Base-by-base conservation (phyloP, 2,329 filamentous ascomycete genomes). In the Colletotrichum magnum region DNA sequence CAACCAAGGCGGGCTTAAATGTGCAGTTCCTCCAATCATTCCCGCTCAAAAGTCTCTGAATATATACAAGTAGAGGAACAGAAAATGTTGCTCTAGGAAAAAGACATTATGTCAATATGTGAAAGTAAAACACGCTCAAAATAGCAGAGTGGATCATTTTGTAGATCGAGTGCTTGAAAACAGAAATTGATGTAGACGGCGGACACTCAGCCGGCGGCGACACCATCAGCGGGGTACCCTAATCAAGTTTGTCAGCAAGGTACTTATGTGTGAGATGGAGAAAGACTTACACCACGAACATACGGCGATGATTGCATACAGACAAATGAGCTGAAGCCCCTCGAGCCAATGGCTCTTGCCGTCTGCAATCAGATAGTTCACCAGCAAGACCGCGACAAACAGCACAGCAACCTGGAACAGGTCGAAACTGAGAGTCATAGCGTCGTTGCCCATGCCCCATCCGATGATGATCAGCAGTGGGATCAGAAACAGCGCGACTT, bases 381-480 rank as follows among this genome's bases (percentile, higher is more conserved):
- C 93, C 41, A 97, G 86, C 50, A 97, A 88, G 0, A 94, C 93
- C 2, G 93, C 90, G 13, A 96, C 93, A 74, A 97, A 97, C 48
- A 97, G 83, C 48, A 93, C 91, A 24, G 94, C 92, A 15, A 97
- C 91, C 81, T 97, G 94, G 84, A 98, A 98, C 1, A 90, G 90
- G 76, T 97, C 94, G 77, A 97, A 96, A 78, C 92, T 92, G 5
- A 97, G 87, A 21, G 90, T 93, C 93, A 95, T 95, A 1, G 89
- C 85, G 70, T 91, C 89, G 71, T 88, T 79, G 45, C 83, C 87
- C 86, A 94, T 90, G 71, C 89, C 90, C 93, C 93, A 95, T 63
- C 93, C 93, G 43, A 95, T 88, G 45, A 95, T 87, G 65, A 94
- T 91, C 39, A 94, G 87, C 12, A 95, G 82, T 0, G 93, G 93